Percentiles rank a stretch among this genome's conserved stretches.
These are phyloP conservation scores for Peronospora farinosa DNA, from an alignment of 352 stramenopile genomes.

Conservation along the genomic window DNA sequence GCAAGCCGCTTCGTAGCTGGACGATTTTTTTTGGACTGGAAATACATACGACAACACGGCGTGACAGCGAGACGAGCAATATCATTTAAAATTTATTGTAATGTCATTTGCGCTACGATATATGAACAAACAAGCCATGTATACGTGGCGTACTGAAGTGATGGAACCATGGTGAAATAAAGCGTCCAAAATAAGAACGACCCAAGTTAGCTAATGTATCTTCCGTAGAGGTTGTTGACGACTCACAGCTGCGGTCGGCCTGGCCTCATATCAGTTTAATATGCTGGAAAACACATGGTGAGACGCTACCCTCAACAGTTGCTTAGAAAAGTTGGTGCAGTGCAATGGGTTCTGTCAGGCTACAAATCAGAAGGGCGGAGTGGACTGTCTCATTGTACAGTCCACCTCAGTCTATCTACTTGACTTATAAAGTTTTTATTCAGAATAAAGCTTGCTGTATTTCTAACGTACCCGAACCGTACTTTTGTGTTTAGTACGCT, in stretches of 20 bases:
- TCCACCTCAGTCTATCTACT: too few species aligned
- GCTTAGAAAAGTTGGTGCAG: not conserved
- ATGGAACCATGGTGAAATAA: not conserved
- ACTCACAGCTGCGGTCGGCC: not conserved
- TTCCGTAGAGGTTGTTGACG: not conserved
- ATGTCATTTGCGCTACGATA: not conserved
- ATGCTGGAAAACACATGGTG: not conserved
- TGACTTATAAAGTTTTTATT: too few species aligned
- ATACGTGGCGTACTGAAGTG: constrained; percentile 2
- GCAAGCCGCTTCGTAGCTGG: not conserved
- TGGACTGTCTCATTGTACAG: too few species aligned
- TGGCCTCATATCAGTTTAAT: not conserved
- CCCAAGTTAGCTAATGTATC: constrained; percentile 7
- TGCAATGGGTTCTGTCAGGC: too few species aligned
- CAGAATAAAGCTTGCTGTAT: too few species aligned
- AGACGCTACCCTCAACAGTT: not conserved
- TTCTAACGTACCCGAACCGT: too few species aligned
- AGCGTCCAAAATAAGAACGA: not conserved
- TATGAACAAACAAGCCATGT: not conserved
- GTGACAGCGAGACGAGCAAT: not conserved
- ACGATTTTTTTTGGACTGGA: not conserved
- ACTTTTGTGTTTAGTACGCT: too few species aligned
- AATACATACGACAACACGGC: not conserved
- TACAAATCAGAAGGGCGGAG: too few species aligned
- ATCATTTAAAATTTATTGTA: too few species aligned